Evolutionary conservation across 495 filamentous ascomycete species (phyloP).

Genomic region (Penicillium samsonianum): DNA sequence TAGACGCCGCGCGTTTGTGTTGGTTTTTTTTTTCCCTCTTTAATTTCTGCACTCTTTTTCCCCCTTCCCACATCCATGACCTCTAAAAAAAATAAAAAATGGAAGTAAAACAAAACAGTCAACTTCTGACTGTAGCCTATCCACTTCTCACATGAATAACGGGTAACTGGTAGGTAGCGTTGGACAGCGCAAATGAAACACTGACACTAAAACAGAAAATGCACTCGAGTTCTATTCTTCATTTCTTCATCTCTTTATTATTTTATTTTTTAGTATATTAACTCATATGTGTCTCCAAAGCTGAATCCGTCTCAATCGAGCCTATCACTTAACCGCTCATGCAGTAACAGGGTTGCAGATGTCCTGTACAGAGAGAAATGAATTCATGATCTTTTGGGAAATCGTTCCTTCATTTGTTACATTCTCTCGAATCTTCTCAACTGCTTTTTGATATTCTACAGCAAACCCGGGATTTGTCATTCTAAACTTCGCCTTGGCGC

Average conservation of each 20-base stretch:
- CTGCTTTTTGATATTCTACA: neutral
- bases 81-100: neutral
- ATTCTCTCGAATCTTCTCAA: conserved; percentile 6
- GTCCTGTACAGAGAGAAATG: conserved; percentile 4
- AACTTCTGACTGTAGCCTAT: conserved; percentile 3
- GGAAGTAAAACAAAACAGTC: neutral
- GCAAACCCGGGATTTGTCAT: conserved; percentile 25
- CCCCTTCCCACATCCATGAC: neutral
- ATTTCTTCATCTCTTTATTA: neutral
- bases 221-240: conserved; percentile 14
- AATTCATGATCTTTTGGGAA: too few relatives aligned
- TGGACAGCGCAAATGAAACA: conserved; percentile 16
- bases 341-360: conserved; percentile 25
- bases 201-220: conserved; percentile 21
- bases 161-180: neutral
- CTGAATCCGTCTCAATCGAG: conserved; percentile 12
- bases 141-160: conserved; percentile 17
- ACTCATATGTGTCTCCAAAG: conserved; percentile 26
- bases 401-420: neutral
- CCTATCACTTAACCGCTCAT: conserved; percentile 23
- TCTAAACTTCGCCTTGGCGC: conserved; percentile 6
- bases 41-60: conserved; percentile 1
- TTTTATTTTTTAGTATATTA: conserved; percentile 11
- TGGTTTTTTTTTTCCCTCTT: conserved; percentile 22
- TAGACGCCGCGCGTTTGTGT: conserved; percentile 35